phyloP scores from a whole-genome alignment of 164 flowering plant species.

The Stephania japonica region DNA sequence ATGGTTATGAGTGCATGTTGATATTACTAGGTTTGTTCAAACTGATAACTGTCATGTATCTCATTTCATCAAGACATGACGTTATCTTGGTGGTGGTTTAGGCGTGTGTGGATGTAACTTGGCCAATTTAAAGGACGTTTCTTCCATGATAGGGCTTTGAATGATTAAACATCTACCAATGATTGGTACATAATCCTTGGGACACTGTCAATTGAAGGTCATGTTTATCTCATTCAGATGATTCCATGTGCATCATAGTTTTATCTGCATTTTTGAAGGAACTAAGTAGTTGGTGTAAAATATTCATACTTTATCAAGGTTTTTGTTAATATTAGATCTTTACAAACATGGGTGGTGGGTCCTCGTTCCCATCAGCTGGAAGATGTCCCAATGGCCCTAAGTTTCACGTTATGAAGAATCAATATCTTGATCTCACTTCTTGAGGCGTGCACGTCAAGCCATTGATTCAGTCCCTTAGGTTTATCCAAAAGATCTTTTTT shows the following conservation, averaged over 20 bases:
- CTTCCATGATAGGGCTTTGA: background rate
- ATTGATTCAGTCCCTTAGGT: too few relatives aligned
- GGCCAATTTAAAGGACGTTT: background rate
- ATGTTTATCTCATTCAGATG: background rate
- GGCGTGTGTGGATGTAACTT: background rate
- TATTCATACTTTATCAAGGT: background rate
- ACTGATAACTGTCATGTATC: too few relatives aligned
- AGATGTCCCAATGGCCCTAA: too few relatives aligned
- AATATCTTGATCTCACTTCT: too few relatives aligned
- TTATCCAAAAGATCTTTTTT: background rate
- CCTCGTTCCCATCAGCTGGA: too few relatives aligned
- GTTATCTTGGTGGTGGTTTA: too few relatives aligned
- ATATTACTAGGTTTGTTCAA: too few relatives aligned
- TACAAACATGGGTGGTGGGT: too few relatives aligned
- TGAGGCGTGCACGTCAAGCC: too few relatives aligned
- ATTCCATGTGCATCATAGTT: background rate
- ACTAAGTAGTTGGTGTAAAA: background rate
- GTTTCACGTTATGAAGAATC: too few relatives aligned
- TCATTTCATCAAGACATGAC: too few relatives aligned
- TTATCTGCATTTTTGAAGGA: background rate
- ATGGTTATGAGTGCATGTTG: background rate
- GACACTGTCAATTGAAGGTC: background rate
- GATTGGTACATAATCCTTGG: background rate
- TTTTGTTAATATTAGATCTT: background rate
- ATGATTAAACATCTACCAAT: background rate